Base-by-base conservation (phyloP, 148 eudicot genomes). In the Chenopodium album region DNA sequence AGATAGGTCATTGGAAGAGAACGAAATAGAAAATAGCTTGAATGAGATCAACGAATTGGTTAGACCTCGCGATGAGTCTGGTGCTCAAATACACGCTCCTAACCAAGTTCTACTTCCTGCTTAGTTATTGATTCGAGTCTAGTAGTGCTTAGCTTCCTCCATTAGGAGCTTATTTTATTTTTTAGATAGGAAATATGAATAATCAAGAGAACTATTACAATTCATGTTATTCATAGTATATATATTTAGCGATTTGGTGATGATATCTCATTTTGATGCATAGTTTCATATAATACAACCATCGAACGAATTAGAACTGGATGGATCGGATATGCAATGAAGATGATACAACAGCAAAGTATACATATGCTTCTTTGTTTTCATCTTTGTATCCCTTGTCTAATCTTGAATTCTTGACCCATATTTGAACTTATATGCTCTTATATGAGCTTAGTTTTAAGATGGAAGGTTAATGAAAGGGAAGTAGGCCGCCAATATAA, bases 1-100 rank as follows among this genome's bases (percentile, higher is more conserved):
- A 79, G 94, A 90, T 26, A 87, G 87, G 67, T 91, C 94, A 8
- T 80, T 91, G 59, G 94, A 91, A 85, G 91, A 91, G 77, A 91
- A 91, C 60, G 94, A 91, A 82, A 84, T 46, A 19, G 88, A 82
- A 2, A 76, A 37, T 26, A 46, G 56, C 16, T 74, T 31, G 22
- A 9, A 32, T 34, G 52, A 4, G n/a, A 68, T 26, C 28, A 28
- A 20, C 9, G 75, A 34, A 59, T 47, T 73, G 7, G 5, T 72
- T 44, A 9, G 10, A 31, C 75, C 29, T 72, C 26, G 1, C 31
- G 37, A 16, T 4, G 46, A 13, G 13, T 20, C 67, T 28, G 28
- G 41, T 78, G 60, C 41, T 78, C 41, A 37, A n/a, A 32, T 68
- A 48, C 65, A 34, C 56, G 11, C 63, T 47, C 74, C 47, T 78